Base-by-base conservation (phyloP, 139 green algal species). In the Trebouxia sp. region DNA sequence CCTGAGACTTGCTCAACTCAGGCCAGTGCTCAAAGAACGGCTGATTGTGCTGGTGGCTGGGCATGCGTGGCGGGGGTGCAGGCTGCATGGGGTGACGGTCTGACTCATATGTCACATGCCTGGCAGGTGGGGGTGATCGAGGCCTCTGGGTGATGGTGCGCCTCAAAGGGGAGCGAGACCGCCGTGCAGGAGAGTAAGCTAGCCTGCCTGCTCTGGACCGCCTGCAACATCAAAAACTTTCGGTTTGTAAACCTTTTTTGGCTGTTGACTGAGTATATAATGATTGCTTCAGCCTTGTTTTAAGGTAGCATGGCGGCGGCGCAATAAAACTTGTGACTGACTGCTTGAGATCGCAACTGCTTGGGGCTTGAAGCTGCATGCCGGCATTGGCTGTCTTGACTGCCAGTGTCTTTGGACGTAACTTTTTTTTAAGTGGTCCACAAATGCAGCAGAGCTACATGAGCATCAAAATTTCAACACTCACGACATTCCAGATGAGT, bases 1-100 rank as follows among this genome's bases (percentile, higher is more conserved):
- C 62, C 37, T 43, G 62, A 12, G 47, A 53, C 47, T 53, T 53
- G 47, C n/a, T n/a, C n/a, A 72, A 35, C 62, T 72, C 62, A 72
- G 62, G 62, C 62, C 62, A 72, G 12, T 38, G n/a, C 55, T 38
- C n/a, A n/a, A 66, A 28, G n/a, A 10, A 53, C 47, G 15, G 3
- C 1, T n/a, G n/a, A n/a, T n/a, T n/a, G n/a, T n/a, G n/a, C n/a
- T n/a, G n/a, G n/a, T n/a, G n/a, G n/a, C n/a, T n/a, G 4, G 20
- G 47, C 47, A 53, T 53, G 47, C 14, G 3, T 53, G 20, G 47
- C 47, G 20, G 47, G 47, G 4, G 14, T 53, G 47, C 4, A 17
- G 47, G 14, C 20, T 53, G 1, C 47, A 53, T 11, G 47, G 47
- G 47, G 47, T n/a, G n/a, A n/a, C n/a, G n/a, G n/a, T n/a, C n/a